Evolutionary conservation across 2,329 filamentous ascomycete genomes (phyloP).

Genomic region (Sporothrix globosa): DNA sequence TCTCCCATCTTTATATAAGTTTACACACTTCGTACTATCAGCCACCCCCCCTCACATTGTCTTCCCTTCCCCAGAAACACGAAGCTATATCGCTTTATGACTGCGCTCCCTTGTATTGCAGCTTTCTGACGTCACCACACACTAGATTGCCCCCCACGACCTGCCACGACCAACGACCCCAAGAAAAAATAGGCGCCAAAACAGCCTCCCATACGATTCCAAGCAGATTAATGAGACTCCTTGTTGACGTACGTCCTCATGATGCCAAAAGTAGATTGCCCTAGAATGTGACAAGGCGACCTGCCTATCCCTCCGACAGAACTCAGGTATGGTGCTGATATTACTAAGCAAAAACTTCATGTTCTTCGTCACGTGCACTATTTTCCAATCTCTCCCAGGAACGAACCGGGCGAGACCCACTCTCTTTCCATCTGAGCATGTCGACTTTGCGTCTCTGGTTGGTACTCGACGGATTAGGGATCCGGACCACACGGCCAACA

Average conservation of each 20-base stretch:
- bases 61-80: neutral
- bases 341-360: neutral
- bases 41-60: neutral
- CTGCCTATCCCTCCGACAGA: no score
- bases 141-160: neutral
- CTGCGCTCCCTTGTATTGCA: neutral
- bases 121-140: constrained; percentile 18
- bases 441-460: neutral
- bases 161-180: constrained; percentile 1
- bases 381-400: no score
- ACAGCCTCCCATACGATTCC: neutral
- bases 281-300: neutral
- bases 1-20: neutral
- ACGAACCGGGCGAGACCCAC: neutral
- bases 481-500: neutral
- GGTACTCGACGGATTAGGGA: neutral
- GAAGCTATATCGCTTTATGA: constrained; percentile 5
- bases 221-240: neutral
- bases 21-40: neutral
- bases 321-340: neutral
- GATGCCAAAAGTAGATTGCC: neutral
- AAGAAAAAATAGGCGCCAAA: neutral
- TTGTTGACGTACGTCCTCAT: neutral
- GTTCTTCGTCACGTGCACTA: neutral
- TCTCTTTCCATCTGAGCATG: constrained; percentile 3